These are phyloP conservation scores for Blastobotrys chiropterorum DNA, from an alignment of 805 yeast genomes.

Conservation along the genomic window DNA sequence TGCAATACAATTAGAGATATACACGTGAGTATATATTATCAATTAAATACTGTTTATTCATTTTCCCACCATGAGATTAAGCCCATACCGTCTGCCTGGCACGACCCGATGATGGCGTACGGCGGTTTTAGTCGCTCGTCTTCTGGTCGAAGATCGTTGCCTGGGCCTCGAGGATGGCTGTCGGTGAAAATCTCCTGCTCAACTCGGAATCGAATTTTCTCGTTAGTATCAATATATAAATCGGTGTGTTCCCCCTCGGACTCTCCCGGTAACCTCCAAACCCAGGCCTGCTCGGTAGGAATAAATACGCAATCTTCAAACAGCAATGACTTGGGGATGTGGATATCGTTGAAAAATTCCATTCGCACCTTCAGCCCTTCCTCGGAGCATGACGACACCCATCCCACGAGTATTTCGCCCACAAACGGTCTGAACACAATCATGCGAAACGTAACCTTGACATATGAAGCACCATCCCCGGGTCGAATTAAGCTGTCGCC, in stretches of 20 bases:
- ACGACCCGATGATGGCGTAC: conserved; percentile 78
- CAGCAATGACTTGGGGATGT: conserved; percentile 74
- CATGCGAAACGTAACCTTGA: conserved; percentile 66
- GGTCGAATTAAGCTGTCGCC: conserved; percentile 88
- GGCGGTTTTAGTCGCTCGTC: conserved; percentile 46
- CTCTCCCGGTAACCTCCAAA: conserved; percentile 55
- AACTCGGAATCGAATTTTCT: conserved; percentile 82
- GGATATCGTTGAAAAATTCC: conserved; percentile 88
- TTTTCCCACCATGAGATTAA: conserved; percentile 94
- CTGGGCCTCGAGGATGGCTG: conserved; percentile 71
- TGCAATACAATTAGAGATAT: conserved; percentile 78
- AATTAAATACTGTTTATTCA: not conserved
- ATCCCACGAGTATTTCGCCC: conserved; percentile 88
- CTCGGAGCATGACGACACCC: conserved; percentile 81
- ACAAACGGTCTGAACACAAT: conserved; percentile 89
- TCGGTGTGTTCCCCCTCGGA: conserved; percentile 41
- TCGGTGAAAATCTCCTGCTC: conserved; percentile 85
- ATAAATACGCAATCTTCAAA: conserved; percentile 69
- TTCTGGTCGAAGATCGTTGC: conserved; percentile 30
- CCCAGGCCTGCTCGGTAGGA: conserved; percentile 86
- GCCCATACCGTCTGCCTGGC: conserved; percentile 97
- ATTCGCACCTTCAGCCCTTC: conserved; percentile 81
- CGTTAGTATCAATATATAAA: conserved; percentile 81
- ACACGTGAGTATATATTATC: conserved; percentile 72
- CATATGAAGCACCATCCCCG: conserved; percentile 88